Base-by-base conservation (phyloP, 2,329 filamentous ascomycete genomes). In the Stagonosporopsis chrysanthemi region DNA sequence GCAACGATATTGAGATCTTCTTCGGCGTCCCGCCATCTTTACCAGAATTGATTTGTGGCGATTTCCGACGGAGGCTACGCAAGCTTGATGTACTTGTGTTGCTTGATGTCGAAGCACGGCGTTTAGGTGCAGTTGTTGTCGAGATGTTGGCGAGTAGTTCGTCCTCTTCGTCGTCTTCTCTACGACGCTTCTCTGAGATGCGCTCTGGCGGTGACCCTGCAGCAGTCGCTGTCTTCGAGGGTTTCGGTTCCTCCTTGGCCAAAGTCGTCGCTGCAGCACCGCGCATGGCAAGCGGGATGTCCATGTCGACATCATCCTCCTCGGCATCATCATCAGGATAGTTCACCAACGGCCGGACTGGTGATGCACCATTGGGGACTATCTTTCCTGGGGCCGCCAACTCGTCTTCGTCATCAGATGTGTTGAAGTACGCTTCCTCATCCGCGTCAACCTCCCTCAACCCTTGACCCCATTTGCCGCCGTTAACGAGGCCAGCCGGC, bases 401-500 rank as follows among this genome's bases (percentile, higher is more conserved):
- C 17, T 88, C 81, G 12, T 92, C 91, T 6, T 97, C 92, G 43
- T 95, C 91, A 66, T 97, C 93, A 0, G 90, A 92, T 0, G 86
- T 87, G 68, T 96, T 94, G 84, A 96, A 98, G 76, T 98, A 99
- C 40, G 94, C 92, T 69, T 97, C 94, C 74, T 97, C 91, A 11
- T 89, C 87, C 6, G 88, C 84, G 72, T 97, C 94, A 71, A 93
- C 84, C 50, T 96, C 92, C 70, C 91, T 91, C 73, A 96, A 84
- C 41, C 86, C 88, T 63, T 87, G 86, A 75, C 90, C 89, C 60
- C 86, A 82, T 40, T 72, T 74, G n/a, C 83, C 82, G 29, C 83
- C 83, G 58, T 86, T 87, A 52, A 84, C 74, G 35, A 81, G 80
- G 50, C 74, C 78, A 56, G 79, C 76, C 35, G 78, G 66, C 43